Evolutionary conservation across 2,329 filamentous ascomycete genomes (phyloP).

Genomic region (Macrophomina phaseolina): DNA sequence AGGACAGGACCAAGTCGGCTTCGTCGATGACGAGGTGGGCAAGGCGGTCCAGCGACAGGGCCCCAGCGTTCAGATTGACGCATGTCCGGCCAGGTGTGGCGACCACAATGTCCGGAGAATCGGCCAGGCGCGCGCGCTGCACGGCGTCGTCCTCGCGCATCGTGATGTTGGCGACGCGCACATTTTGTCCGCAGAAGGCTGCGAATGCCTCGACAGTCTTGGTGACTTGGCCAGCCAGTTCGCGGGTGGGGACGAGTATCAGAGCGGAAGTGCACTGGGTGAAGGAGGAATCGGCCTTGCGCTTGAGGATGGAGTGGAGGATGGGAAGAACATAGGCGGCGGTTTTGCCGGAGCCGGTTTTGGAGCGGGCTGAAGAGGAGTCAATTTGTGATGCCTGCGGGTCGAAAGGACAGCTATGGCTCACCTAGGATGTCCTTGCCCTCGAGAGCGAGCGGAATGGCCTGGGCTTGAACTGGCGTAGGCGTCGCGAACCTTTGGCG

Average conservation of each 20-base stretch:
- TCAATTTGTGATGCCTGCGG: constrained; percentile 32
- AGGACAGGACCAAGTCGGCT: constrained; percentile 89
- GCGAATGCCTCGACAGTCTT: constrained; percentile 79
- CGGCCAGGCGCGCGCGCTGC: constrained; percentile 82
- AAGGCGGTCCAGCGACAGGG: constrained; percentile 73
- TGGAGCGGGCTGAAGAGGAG: constrained; percentile 72
- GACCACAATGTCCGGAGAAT: constrained; percentile 86
- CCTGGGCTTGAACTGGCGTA: constrained; percentile 85
- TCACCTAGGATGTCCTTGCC: constrained; percentile 81
- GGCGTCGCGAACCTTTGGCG: constrained; percentile 84
- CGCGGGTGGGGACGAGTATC: constrained; percentile 90
- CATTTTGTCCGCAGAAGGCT: constrained; percentile 81
- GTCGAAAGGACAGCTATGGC: background rate
- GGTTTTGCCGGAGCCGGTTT: constrained; percentile 96
- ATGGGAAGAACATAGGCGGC: constrained; percentile 92
- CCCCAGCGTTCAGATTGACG: constrained; percentile 74
- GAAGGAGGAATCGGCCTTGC: constrained; percentile 69
- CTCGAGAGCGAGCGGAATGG: constrained; percentile 84
- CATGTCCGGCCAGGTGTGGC: constrained; percentile 87
- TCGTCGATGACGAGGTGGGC: constrained; percentile 88
- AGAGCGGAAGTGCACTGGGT: constrained; percentile 71
- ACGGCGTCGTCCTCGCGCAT: constrained; percentile 90
- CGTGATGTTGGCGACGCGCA: constrained; percentile 83
- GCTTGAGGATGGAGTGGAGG: constrained; percentile 81
- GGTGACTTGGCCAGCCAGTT: constrained; percentile 89